phyloP scores from a whole-genome alignment of 2,329 filamentous ascomycete species.

The Penicillium brevicompactum region DNA sequence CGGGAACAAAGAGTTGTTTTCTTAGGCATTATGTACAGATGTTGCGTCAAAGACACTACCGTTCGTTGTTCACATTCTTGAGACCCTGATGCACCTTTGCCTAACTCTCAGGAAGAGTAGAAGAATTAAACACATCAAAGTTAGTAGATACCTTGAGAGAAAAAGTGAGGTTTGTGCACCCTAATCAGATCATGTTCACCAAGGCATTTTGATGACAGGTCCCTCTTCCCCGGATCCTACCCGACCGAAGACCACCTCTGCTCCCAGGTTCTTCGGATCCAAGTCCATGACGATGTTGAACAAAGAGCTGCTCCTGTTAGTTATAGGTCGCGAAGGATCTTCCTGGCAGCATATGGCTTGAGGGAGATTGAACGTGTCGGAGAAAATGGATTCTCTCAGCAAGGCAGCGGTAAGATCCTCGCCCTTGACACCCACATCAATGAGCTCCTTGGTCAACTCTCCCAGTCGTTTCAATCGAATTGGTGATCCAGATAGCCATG shows the following conservation, averaged over 20 bases:
- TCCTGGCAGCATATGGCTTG: conserved; percentile 40
- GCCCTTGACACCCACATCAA: conserved; percentile 19
- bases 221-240: conserved; percentile 31
- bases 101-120: too few species aligned
- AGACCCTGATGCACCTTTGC: too few species aligned
- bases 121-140: background rate
- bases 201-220: conserved; percentile 31
- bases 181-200: conserved; percentile 5
- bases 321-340: conserved; percentile 28
- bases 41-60: too few species aligned
- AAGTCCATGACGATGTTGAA: conserved; percentile 44
- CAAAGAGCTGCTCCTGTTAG: conserved; percentile 34
- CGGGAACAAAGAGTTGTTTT: too few species aligned
- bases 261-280: conserved; percentile 22
- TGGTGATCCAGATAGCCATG: conserved; percentile 36
- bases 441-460: conserved; percentile 29
- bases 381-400: conserved; percentile 37
- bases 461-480: conserved; percentile 32
- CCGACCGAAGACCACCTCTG: conserved; percentile 39
- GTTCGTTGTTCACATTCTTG: background rate
- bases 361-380: conserved; percentile 38
- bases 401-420: conserved; percentile 24
- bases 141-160: too few species aligned
- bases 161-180: too few species aligned
- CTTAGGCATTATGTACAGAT: too few species aligned